Evolutionary conservation across 768 basidiomycete genomes (phyloP).

Genomic region (Russula vinacea): DNA sequence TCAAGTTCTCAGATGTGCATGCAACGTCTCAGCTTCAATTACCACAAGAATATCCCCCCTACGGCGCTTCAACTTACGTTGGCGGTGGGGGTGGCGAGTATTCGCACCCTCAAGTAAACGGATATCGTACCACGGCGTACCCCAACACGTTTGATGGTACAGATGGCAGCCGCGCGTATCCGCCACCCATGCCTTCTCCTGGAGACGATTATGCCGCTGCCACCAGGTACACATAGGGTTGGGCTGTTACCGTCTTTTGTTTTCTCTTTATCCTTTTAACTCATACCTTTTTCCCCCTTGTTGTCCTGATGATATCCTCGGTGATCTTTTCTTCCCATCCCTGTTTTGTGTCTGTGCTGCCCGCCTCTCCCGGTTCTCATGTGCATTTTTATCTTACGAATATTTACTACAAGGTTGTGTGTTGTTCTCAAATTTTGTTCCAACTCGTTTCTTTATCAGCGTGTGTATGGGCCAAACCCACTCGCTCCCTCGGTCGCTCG

Average conservation of each 20-base stretch:
- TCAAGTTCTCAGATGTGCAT: slow-evolving; percentile 20
- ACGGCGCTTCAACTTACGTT: slow-evolving; percentile 4
- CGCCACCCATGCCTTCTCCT: slow-evolving; percentile 16
- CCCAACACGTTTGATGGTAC: slow-evolving; percentile 16
- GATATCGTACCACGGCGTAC: slow-evolving; percentile 11
- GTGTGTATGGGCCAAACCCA: not conserved
- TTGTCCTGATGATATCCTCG: slow-evolving; percentile 23
- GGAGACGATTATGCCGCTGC: slow-evolving; percentile 19
- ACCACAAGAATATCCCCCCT: slow-evolving; percentile 12
- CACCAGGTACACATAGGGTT: slow-evolving; percentile 17
- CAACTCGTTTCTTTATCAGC: not conserved
- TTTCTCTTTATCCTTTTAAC: not conserved
- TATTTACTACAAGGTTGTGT: slow-evolving; percentile 28
- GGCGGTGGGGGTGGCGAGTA: slow-evolving; percentile 14
- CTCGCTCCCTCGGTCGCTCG: not conserved
- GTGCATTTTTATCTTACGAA: slow-evolving; percentile 28
- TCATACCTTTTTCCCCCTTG: slow-evolving; percentile 1
- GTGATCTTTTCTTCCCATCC: slow-evolving; percentile 12
- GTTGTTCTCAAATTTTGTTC: not conserved
- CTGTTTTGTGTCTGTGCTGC: slow-evolving; percentile 1
- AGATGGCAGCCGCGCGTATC: slow-evolving; percentile 8
- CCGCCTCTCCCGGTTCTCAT: slow-evolving; percentile 6
- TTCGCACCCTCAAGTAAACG: slow-evolving; percentile 20
- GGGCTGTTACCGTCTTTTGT: not conserved
- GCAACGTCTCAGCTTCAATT: slow-evolving; percentile 11